Percentiles rank a stretch among this genome's conserved stretches.
phyloP scores from a whole-genome alignment of 139 green algal species.

The Haematococcus sp. region DNA sequence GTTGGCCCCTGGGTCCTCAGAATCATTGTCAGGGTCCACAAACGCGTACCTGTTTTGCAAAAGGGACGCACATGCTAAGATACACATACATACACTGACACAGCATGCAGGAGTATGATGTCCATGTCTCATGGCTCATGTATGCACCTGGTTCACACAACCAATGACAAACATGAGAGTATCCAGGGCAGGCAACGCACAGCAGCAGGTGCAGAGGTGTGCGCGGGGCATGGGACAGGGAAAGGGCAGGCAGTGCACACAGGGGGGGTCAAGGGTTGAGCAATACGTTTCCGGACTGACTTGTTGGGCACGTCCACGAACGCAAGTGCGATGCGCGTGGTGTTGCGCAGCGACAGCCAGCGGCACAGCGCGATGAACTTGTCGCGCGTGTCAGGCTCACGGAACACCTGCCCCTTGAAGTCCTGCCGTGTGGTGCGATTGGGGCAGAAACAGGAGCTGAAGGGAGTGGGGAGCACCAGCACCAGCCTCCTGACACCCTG shows the following conservation, averaged over 20 bases:
- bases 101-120: not conserved
- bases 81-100: not conserved
- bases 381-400: not conserved
- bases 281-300: not conserved
- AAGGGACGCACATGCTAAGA: not conserved
- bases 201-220: not conserved
- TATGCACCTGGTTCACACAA: no score
- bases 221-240: no score
- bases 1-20: not conserved
- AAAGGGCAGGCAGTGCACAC: no score
- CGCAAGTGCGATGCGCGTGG: not conserved
- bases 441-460: no score
- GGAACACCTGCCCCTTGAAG: not conserved
- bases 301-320: not conserved
- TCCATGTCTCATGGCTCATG: no score
- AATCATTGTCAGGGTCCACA: conserved; percentile 6
- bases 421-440: no score
- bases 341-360: conserved; percentile 6
- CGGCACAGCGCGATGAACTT: conserved; percentile 4
- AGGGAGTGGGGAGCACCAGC: no score
- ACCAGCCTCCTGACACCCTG: no score
- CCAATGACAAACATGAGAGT: not conserved
- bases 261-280: no score
- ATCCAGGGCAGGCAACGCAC: not conserved
- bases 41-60: not conserved